These are phyloP conservation scores for Phlyctochytrium planicorne DNA, from an alignment of 192 early-diverging fungal species.

Conservation along the genomic window DNA sequence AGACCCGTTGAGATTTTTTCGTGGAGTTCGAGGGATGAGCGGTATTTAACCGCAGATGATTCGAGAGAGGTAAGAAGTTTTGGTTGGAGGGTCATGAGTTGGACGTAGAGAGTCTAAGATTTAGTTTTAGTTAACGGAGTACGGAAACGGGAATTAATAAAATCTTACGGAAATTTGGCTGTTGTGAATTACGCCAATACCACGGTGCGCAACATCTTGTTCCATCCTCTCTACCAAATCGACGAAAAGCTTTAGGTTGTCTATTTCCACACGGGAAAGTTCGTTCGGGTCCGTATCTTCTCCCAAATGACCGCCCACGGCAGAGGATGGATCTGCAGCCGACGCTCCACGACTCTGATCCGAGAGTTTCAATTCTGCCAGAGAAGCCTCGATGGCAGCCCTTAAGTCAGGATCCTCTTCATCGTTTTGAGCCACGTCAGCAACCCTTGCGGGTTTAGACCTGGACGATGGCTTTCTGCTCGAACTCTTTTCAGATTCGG, in stretches of 20 bases:
- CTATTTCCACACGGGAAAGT: constrained; percentile 73
- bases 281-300: constrained; percentile 48
- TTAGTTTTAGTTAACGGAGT: no score
- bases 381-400: constrained; percentile 87
- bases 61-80: constrained; percentile 76
- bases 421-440: constrained; percentile 10
- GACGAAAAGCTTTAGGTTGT: constrained; percentile 88
- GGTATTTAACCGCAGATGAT: constrained; percentile 78
- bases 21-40: constrained; percentile 72
- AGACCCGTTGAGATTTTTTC: constrained; percentile 79
- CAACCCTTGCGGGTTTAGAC: constrained; percentile 7
- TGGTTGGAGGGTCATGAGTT: constrained; percentile 82
- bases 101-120: constrained; percentile 72
- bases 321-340: neutral
- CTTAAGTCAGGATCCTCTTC: constrained; percentile 88
- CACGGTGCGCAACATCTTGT: constrained; percentile 55
- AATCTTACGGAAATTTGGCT: constrained; percentile 29
- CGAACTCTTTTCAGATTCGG: constrained; percentile 10
- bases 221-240: constrained; percentile 81
- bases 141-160: no score
- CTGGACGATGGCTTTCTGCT: constrained; percentile 1
- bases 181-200: constrained; percentile 72
- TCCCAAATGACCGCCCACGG: neutral
- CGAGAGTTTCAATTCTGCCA: constrained; percentile 65
- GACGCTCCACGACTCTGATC: constrained; percentile 15